Percentiles rank a stretch among this genome's conserved stretches.
phyloP scores from a whole-genome alignment of 2,329 filamentous ascomycete genomes.

The Botrytis porri region DNA sequence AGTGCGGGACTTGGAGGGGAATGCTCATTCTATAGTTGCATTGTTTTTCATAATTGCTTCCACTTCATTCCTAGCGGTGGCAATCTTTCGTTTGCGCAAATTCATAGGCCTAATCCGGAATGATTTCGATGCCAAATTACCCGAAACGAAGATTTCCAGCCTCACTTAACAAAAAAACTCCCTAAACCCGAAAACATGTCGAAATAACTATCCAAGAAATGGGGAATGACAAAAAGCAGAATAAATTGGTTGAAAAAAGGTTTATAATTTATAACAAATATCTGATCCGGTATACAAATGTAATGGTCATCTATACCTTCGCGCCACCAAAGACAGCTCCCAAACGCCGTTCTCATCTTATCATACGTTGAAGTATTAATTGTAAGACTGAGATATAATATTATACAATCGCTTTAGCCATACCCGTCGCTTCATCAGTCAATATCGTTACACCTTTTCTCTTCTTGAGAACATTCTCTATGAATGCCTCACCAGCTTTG shows the following conservation, averaged over 20 bases:
- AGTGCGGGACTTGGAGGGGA: neutral
- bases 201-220: too few relatives aligned
- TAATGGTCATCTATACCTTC: neutral
- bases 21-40: conserved; percentile 7
- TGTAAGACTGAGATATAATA: neutral
- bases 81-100: neutral
- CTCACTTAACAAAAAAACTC: neutral
- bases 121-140: neutral
- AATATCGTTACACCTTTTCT: conserved; percentile 34
- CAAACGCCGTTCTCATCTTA: conserved; percentile 5
- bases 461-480: conserved; percentile 81
- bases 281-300: neutral
- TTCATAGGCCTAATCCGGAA: neutral
- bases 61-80: neutral
- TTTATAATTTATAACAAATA: neutral
- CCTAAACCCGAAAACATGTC: neutral
- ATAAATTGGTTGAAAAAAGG: conserved; percentile 1
- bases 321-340: conserved; percentile 5
- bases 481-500: conserved; percentile 97
- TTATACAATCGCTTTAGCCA: conserved; percentile 33
- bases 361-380: conserved; percentile 9
- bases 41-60: neutral
- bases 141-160: neutral
- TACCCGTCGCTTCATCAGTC: conserved; percentile 31
- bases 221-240: too few relatives aligned